Conservation (phyloP, 495 filamentous ascomycete genomes). For the Opeltia flavorubescens region DNA sequence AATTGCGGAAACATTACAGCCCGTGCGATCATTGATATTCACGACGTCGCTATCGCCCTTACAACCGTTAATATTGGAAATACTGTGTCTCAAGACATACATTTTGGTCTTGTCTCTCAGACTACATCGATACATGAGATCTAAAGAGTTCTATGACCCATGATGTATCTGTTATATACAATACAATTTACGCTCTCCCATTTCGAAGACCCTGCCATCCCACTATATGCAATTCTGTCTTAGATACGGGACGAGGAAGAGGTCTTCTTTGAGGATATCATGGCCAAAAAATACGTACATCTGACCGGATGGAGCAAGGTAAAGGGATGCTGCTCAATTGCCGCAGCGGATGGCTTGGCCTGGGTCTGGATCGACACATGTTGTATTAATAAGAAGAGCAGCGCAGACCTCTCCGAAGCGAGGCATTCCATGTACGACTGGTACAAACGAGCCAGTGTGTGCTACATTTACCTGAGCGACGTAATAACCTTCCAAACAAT, state of each 20-base stretch:
- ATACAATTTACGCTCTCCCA: too few relatives aligned
- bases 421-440: too few relatives aligned
- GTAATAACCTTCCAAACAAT: not conserved
- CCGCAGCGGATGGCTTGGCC: slow-evolving; percentile 7
- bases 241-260: slow-evolving; percentile 24
- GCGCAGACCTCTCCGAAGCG: too few relatives aligned
- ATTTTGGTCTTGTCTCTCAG: too few relatives aligned
- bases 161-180: too few relatives aligned
- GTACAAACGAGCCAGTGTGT: not conserved
- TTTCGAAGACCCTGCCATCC: slow-evolving; percentile 8
- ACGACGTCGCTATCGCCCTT: too few relatives aligned
- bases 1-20: too few relatives aligned
- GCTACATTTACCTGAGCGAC: not conserved
- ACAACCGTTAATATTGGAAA: too few relatives aligned
- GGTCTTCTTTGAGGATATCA: slow-evolving; percentile 18
- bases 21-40: too few relatives aligned
- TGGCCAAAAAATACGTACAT: not conserved
- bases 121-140: too few relatives aligned
- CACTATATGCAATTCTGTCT: slow-evolving; percentile 25
- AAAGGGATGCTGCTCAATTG: slow-evolving; percentile 6
- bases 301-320: slow-evolving; percentile 17
- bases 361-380: slow-evolving; percentile 27
- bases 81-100: too few relatives aligned
- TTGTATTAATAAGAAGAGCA: slow-evolving; percentile 22
- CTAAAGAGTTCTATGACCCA: too few relatives aligned